Conservation (phyloP, 345 rosid species). For the Citrus inodora region DNA sequence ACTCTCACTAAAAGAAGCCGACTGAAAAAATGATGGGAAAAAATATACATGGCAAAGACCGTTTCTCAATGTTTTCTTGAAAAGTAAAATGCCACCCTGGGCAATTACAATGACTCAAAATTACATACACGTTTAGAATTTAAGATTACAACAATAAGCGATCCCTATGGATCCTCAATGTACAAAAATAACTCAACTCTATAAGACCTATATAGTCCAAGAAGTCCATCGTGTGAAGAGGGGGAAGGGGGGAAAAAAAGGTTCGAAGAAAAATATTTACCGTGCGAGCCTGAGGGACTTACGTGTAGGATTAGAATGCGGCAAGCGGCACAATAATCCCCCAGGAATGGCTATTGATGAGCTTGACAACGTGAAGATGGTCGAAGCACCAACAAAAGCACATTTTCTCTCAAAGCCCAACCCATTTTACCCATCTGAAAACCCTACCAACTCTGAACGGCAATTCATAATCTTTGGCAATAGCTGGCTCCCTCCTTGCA, state of each 20-base stretch:
- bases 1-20: slow-evolving; percentile 5
- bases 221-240: slow-evolving; percentile 15
- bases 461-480: slow-evolving; percentile 79
- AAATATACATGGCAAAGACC: slow-evolving; percentile 22
- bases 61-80: background rate
- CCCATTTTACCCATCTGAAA: slow-evolving; percentile 99
- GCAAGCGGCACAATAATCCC: slow-evolving; percentile 5
- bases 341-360: background rate
- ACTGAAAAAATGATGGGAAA: background rate
- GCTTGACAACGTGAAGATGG: background rate
- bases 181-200: slow-evolving; percentile 38
- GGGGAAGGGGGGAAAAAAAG: background rate
- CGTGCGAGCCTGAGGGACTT: slow-evolving; percentile 16
- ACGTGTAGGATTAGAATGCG: slow-evolving; percentile 7
- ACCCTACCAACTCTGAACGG: slow-evolving; percentile 80
- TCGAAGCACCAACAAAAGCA: background rate
- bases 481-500: slow-evolving; percentile 83
- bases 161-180: slow-evolving; percentile 33
- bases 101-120: slow-evolving; percentile 23
- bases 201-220: slow-evolving; percentile 21
- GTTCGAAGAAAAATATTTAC: slow-evolving; percentile 36
- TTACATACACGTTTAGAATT: slow-evolving; percentile 8
- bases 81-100: slow-evolving; percentile 2
- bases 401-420: slow-evolving; percentile 54
- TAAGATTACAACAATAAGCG: slow-evolving; percentile 21